Base-by-base conservation (phyloP, 2,329 filamentous ascomycete species). In the Fusarium coicis region DNA sequence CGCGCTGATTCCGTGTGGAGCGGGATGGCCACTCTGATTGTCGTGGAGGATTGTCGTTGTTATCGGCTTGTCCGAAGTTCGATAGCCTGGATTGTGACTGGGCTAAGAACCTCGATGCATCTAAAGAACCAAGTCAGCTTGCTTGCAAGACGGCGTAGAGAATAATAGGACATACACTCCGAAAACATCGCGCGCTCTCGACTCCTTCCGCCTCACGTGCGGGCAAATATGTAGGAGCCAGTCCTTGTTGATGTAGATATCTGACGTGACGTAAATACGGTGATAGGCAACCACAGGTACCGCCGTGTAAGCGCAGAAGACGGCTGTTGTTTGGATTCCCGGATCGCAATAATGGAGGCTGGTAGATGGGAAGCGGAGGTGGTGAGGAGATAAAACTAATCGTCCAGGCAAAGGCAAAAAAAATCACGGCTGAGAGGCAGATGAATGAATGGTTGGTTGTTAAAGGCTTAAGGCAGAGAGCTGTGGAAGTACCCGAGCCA, bases 81-180 rank as follows among this genome's bases (percentile, higher is more conserved):
- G 93, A 94, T 78, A 98, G 87, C 72, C 94, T 92, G 70, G 95
- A 97, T 86, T 97, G 95, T 75, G 95, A 98, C 89, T 98, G 96
- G 70, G 95, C 94, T 78, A 99, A 91, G 82, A 99, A 99, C 77
- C 92, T 93, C 76, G 96, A 98, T 79, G 96, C 96, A 92, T 98
- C 96, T 98, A 79, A 14, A 52, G 42, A 60, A 42, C 21, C 36
- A 66, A 53, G 67, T 77, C 60, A 77, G 71, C 63, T 32, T 49
- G 26, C 32, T 39, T 58, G 58, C 23, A 34, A 47, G 53, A 32
- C 37, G 12, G 23, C 8, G 32, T 23, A 52, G 28, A 40, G 28
- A 62, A 32, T 44, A 61, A 56, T 26, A 63, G 30, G 16, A 87
- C 93, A 85, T 88, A 97, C 94, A 97, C 91, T 97, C 94, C 65